A percentile compares a stretch with the other conserved stretches of the same genome.
These are phyloP conservation scores for Fistulina hepatica DNA, from an alignment of 1,284 basidiomycete species.

Conservation along the genomic window DNA sequence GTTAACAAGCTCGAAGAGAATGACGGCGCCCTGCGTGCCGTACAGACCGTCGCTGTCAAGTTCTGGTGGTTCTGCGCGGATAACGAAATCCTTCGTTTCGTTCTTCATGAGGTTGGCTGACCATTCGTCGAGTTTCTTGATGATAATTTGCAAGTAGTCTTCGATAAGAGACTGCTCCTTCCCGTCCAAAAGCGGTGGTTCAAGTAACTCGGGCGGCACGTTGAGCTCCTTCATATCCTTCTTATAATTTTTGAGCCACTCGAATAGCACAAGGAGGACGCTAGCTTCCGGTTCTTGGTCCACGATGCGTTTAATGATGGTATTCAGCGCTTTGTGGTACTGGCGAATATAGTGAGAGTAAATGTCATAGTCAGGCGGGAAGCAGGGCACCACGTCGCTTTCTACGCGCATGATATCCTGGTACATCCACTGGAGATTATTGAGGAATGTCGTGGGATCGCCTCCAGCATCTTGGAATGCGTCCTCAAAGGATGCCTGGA, in stretches of 20 bases:
- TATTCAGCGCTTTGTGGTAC: slow-evolving; percentile 87
- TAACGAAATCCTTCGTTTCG: slow-evolving; percentile 78
- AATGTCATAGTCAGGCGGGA: slow-evolving; percentile 89
- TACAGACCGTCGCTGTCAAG: slow-evolving; percentile 84
- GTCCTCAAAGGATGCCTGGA: slow-evolving; percentile 64
- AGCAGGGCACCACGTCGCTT: slow-evolving; percentile 79
- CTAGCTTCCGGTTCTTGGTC: slow-evolving; percentile 77
- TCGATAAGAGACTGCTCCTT: slow-evolving; percentile 92
- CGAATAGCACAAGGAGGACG: slow-evolving; percentile 76
- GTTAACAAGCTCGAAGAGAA: slow-evolving; percentile 97
- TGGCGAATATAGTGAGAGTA: slow-evolving; percentile 77
- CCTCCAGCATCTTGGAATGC: slow-evolving; percentile 54
- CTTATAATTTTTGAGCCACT: slow-evolving; percentile 94
- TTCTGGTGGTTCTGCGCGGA: slow-evolving; percentile 80
- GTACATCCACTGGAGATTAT: slow-evolving; percentile 83
- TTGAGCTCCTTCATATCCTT: slow-evolving; percentile 91
- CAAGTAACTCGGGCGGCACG: slow-evolving; percentile 70
- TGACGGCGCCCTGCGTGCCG: slow-evolving; percentile 85
- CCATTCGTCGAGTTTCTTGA: slow-evolving; percentile 97
- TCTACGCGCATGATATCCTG: slow-evolving; percentile 90
- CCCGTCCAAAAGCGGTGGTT: slow-evolving; percentile 85
- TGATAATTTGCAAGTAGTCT: slow-evolving; percentile 89
- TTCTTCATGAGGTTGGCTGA: slow-evolving; percentile 88
- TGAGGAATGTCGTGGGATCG: slow-evolving; percentile 67
- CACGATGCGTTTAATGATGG: slow-evolving; percentile 63